Conservation (phyloP, 2,329 filamentous ascomycete species). For the Parafenestella ontariensis region DNA sequence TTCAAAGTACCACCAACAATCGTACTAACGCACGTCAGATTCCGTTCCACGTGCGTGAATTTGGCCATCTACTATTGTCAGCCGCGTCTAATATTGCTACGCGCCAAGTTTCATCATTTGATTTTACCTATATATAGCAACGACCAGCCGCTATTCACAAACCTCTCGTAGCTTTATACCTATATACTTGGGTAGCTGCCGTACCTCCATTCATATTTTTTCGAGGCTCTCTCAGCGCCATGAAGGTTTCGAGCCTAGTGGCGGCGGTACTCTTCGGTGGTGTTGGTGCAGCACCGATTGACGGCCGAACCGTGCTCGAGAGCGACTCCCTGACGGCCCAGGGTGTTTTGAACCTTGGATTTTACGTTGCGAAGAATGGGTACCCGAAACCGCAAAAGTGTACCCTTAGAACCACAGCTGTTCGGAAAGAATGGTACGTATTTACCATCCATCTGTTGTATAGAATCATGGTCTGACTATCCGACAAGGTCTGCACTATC, state of each 20-base stretch:
- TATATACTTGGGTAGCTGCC: background rate
- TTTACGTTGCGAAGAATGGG: slow-evolving; percentile 30
- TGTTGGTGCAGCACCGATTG: slow-evolving; percentile 26
- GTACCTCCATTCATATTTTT: too few species aligned
- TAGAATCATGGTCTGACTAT: background rate
- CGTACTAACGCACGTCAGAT: slow-evolving; percentile 1
- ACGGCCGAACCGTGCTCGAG: slow-evolving; percentile 22
- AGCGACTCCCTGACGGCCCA: slow-evolving; percentile 45
- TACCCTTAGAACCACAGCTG: slow-evolving; percentile 46
- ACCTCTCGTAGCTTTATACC: background rate
- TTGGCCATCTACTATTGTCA: background rate
- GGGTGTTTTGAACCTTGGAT: slow-evolving; percentile 42
- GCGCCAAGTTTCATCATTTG: slow-evolving; percentile 17
- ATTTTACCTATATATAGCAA: slow-evolving; percentile 15
- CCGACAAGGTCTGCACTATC: slow-evolving; percentile 26
- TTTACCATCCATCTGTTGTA: background rate
- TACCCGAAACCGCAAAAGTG: slow-evolving; percentile 37
- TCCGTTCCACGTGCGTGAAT: background rate
- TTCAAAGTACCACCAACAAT: background rate
- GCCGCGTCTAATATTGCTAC: slow-evolving; percentile 10
- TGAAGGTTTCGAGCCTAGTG: slow-evolving; percentile 24
- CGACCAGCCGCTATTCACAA: background rate
- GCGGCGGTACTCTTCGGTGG: slow-evolving; percentile 19
- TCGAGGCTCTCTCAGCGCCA: slow-evolving; percentile 9
- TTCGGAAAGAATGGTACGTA: slow-evolving; percentile 54